phyloP scores from a whole-genome alignment of 2,329 filamentous ascomycete species.

The Teratosphaeria gauchensis region DNA sequence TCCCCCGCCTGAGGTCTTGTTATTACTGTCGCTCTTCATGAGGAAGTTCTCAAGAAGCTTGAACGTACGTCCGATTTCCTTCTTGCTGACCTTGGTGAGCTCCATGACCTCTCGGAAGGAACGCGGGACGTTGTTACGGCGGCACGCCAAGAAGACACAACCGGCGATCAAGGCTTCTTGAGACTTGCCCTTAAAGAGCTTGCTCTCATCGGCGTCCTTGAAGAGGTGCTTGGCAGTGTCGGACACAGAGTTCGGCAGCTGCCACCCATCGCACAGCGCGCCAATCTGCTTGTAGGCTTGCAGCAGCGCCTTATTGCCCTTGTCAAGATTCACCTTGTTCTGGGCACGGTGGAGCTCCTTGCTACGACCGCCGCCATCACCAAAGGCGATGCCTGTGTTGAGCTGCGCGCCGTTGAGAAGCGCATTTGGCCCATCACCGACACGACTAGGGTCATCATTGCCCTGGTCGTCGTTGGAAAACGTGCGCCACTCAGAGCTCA shows the following conservation, averaged over 20 bases:
- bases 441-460: constrained; percentile 93
- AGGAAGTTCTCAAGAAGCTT: constrained; percentile 87
- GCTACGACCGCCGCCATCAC: constrained; percentile 60
- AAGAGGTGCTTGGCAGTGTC: constrained; percentile 91
- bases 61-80: constrained; percentile 94
- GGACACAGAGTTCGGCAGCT: constrained; percentile 68
- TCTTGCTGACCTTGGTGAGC: constrained; percentile 88
- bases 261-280: constrained; percentile 73
- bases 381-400: constrained; percentile 77
- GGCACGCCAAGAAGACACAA: constrained; percentile 95
- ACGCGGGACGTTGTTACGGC: constrained; percentile 74
- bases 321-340: constrained; percentile 71
- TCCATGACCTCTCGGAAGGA: constrained; percentile 93
- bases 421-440: constrained; percentile 85
- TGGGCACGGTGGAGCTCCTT: constrained; percentile 74
- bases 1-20: background rate
- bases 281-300: constrained; percentile 83
- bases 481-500: constrained; percentile 94
- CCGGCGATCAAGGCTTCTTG: constrained; percentile 90
- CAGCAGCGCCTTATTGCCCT: constrained; percentile 70
- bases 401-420: constrained; percentile 77
- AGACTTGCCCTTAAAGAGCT: constrained; percentile 89
- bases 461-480: constrained; percentile 98
- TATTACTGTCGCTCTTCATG: constrained; percentile 53
- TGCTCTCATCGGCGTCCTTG: constrained; percentile 87